Evolutionary conservation across 495 filamentous ascomycete species (phyloP).

Genomic region (Amniculicola lignicola): DNA sequence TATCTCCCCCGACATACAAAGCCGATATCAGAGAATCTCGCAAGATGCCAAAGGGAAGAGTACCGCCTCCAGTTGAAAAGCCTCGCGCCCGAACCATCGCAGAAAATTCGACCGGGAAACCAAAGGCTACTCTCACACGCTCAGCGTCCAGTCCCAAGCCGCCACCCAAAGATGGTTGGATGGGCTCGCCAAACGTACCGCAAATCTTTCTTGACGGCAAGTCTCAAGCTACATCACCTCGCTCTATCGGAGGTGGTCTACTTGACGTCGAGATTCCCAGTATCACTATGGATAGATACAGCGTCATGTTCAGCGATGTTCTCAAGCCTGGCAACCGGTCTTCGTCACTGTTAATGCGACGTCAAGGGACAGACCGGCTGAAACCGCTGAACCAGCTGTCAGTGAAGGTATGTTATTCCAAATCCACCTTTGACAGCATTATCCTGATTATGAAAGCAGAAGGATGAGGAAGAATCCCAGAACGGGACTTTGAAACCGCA

Average conservation of each 20-base stretch:
- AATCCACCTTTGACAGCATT: not conserved
- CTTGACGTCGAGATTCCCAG: slow-evolving; percentile 79
- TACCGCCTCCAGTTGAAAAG: not conserved
- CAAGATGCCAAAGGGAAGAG: slow-evolving; percentile 11
- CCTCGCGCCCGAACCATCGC: slow-evolving; percentile 11
- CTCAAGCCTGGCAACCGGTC: slow-evolving; percentile 50
- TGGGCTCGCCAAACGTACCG: slow-evolving; percentile 29
- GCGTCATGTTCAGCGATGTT: slow-evolving; percentile 86
- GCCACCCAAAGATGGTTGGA: slow-evolving; percentile 20
- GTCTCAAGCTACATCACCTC: slow-evolving; percentile 8
- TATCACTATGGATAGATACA: slow-evolving; percentile 82
- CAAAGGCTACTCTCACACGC: slow-evolving; percentile 10
- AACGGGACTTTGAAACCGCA: slow-evolving; percentile 26
- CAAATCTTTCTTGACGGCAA: slow-evolving; percentile 25
- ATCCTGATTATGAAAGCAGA: slow-evolving; percentile 18
- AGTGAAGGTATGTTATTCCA: slow-evolving; percentile 32
- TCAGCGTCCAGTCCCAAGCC: slow-evolving; percentile 26
- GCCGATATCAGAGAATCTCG: slow-evolving; percentile 26
- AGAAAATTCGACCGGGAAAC: not conserved
- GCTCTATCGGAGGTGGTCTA: slow-evolving; percentile 29
- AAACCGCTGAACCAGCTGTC: slow-evolving; percentile 47
- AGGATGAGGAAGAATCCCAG: slow-evolving; percentile 12
- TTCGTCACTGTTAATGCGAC: slow-evolving; percentile 59
- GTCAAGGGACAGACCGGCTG: slow-evolving; percentile 67
- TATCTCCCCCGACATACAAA: slow-evolving; percentile 22